Evolutionary conservation across 192 early-diverging fungal genomes (phyloP).

Genomic region (Phycomyces nitens): DNA sequence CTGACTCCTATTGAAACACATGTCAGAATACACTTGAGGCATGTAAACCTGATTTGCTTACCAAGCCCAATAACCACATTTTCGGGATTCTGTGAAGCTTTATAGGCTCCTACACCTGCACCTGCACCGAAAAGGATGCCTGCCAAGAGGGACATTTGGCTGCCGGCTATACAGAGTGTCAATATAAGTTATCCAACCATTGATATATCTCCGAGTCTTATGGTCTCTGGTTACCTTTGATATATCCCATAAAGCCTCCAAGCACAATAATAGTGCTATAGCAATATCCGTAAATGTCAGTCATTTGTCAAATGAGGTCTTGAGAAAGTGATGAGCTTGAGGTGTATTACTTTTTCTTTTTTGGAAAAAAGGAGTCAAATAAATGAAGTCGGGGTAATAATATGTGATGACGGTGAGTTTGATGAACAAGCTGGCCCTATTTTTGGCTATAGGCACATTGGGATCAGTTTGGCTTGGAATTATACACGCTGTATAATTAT

Average conservation of each 20-base stretch:
- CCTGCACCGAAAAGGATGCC: constrained; percentile 30
- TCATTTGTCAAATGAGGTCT: constrained; percentile 10
- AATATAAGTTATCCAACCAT: background rate
- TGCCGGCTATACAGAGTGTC: constrained; percentile 30
- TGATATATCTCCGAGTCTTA: background rate
- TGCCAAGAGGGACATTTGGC: constrained; percentile 23
- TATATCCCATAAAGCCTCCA: constrained; percentile 36
- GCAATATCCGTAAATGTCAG: constrained; percentile 32
- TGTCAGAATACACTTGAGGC: constrained; percentile 1
- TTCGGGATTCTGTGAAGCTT: constrained; percentile 23
- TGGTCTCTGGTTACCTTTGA: constrained; percentile 13
- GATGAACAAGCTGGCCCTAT: too few species aligned
- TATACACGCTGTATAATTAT: too few species aligned
- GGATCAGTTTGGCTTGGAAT: too few species aligned
- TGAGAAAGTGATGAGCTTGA: background rate
- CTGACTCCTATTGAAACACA: constrained; percentile 22
- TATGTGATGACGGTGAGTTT: too few species aligned
- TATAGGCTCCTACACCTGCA: constrained; percentile 27
- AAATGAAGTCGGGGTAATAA: too few species aligned
- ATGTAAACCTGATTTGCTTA: constrained; percentile 14
- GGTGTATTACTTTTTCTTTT: too few species aligned
- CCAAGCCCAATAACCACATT: constrained; percentile 32
- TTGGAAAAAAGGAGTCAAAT: too few species aligned
- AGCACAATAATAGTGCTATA: constrained; percentile 25
- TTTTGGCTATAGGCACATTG: too few species aligned